Evolutionary conservation across 225 moss, liverwort and hornwort species (phyloP).

Genomic region (Thuidium tamariscinum): DNA sequence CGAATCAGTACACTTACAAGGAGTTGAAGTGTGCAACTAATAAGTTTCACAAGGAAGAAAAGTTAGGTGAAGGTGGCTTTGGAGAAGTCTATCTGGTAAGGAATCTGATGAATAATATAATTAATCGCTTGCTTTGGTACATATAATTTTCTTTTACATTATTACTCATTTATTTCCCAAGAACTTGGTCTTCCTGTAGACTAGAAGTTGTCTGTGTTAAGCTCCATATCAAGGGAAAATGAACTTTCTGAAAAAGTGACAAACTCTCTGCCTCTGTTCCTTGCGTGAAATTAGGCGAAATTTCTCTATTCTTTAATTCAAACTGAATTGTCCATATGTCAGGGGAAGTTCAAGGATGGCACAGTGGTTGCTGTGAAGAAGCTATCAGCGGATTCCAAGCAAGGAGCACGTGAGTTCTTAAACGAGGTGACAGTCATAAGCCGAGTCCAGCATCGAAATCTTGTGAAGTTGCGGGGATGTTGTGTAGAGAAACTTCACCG

Average conservation of each 20-base stretch:
- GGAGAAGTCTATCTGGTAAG: conserved; percentile 56
- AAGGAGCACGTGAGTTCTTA: conserved; percentile 39
- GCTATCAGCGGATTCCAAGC: conserved; percentile 23
- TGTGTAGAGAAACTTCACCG: conserved; percentile 38
- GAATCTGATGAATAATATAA: background rate
- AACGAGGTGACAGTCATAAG: conserved; percentile 52
- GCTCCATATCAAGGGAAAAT: background rate
- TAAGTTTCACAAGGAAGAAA: conserved; percentile 50
- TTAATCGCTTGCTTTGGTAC: background rate
- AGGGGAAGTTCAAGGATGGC: conserved; percentile 41
- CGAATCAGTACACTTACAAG: conserved; percentile 33
- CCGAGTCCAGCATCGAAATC: conserved; percentile 49
- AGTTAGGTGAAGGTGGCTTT: conserved; percentile 70
- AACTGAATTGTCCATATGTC: background rate
- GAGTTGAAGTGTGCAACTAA: conserved; percentile 48
- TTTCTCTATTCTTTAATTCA: background rate
- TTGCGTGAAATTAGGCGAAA: background rate
- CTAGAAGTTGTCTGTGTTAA: background rate
- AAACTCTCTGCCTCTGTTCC: background rate
- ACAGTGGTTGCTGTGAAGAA: conserved; percentile 46
- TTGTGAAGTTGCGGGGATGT: conserved; percentile 50
- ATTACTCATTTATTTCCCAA: background rate
- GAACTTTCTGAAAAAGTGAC: background rate
- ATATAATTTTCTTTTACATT: background rate
- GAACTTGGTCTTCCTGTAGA: background rate